Percentiles rank a stretch among this genome's conserved stretches.
Conservation (phyloP, 345 rosid species). For the Hypericum androsaemum region DNA sequence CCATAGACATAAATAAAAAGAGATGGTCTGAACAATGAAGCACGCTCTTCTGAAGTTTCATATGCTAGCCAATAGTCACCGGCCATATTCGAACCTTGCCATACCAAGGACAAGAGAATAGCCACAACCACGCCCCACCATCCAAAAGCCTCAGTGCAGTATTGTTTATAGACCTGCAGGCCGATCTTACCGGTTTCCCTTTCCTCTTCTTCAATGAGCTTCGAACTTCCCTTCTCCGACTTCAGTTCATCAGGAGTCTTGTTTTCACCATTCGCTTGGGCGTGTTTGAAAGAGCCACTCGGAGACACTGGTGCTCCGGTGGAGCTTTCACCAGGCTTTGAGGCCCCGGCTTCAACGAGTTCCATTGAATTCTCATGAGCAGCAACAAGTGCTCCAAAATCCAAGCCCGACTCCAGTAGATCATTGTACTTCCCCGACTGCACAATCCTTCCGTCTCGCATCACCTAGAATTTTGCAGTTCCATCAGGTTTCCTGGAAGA, state of each 20-base stretch:
- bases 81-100: constrained; percentile 81
- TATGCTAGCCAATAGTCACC: constrained; percentile 91
- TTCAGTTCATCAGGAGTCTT: constrained; percentile 32
- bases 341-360: constrained; percentile 51
- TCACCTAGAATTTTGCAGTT: constrained; percentile 41
- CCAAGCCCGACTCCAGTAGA: constrained; percentile 46
- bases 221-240: constrained; percentile 43
- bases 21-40: constrained; percentile 40
- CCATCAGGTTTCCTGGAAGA: not conserved
- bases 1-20: constrained; percentile 54
- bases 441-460: constrained; percentile 80
- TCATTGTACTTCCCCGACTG: constrained; percentile 74
- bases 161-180: constrained; percentile 56
- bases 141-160: constrained; percentile 78
- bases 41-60: constrained; percentile 55
- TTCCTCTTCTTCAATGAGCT: constrained; percentile 81
- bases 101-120: constrained; percentile 45
- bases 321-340: constrained; percentile 22
- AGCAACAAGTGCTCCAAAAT: constrained; percentile 69
- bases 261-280: constrained; percentile 43
- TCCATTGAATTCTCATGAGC: constrained; percentile 85
- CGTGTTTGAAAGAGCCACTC: constrained; percentile 20
- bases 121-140: constrained; percentile 74
- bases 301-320: constrained; percentile 30
- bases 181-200: constrained; percentile 76